These are phyloP conservation scores for Backusella sp. DNA, from an alignment of 192 early-diverging fungal genomes.

Conservation along the genomic window DNA sequence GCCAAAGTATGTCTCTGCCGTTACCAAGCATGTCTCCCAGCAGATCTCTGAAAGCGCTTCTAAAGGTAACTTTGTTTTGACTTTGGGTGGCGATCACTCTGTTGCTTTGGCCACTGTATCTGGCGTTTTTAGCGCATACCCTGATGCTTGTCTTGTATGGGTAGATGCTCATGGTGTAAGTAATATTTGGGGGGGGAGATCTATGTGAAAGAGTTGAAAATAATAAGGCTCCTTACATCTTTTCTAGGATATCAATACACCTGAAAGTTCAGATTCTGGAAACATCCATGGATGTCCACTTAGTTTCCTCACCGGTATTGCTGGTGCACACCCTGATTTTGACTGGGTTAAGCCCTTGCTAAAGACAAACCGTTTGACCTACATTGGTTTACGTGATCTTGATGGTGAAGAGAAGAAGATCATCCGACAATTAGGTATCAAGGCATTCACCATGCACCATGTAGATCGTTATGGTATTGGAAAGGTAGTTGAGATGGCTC, in stretches of 20 bases:
- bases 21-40: constrained; percentile 66
- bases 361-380: constrained; percentile 74
- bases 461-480: constrained; percentile 95
- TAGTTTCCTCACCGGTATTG: constrained; percentile 84
- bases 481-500: constrained; percentile 85
- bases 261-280: constrained; percentile 80
- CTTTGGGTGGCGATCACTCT: constrained; percentile 96
- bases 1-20: constrained; percentile 77
- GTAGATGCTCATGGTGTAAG: constrained; percentile 90
- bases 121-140: constrained; percentile 74
- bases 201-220: not conserved
- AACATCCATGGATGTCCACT: constrained; percentile 98
- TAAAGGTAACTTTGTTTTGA: constrained; percentile 78
- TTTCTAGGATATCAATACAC: constrained; percentile 90
- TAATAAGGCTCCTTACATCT: not conserved
- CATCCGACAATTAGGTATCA: constrained; percentile 80
- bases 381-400: constrained; percentile 95
- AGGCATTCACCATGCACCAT: constrained; percentile 94
- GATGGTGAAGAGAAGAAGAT: constrained; percentile 87
- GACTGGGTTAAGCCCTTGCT: constrained; percentile 82
- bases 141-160: constrained; percentile 88
- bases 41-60: constrained; percentile 63
- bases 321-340: constrained; percentile 61
- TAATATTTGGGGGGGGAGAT: not conserved
- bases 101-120: constrained; percentile 89